Conservation (phyloP, 768 basidiomycete genomes). For the Kwoniella bestiolae region DNA sequence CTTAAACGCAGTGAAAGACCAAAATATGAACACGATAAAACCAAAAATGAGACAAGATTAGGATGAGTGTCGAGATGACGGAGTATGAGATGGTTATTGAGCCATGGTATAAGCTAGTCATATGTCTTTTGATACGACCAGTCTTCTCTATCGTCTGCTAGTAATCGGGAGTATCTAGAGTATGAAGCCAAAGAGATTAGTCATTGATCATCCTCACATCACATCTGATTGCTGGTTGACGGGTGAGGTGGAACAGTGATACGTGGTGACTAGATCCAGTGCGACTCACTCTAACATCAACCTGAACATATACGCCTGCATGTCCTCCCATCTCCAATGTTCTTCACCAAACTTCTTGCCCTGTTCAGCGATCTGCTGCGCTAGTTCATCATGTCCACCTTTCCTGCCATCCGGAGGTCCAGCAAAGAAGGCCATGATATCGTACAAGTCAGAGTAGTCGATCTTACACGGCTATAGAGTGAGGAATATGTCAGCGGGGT, state of each 20-base stretch:
- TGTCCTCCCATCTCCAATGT: slow-evolving; percentile 57
- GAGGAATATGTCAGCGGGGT: neutral
- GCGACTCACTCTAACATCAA: slow-evolving; percentile 51
- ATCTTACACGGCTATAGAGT: slow-evolving; percentile 50
- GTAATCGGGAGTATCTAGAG: slow-evolving; percentile 36
- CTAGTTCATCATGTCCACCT: slow-evolving; percentile 49
- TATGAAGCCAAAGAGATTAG: neutral
- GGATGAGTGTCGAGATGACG: neutral
- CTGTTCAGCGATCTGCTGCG: slow-evolving; percentile 47
- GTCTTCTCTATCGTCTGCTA: slow-evolving; percentile 44
- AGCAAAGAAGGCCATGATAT: slow-evolving; percentile 55
- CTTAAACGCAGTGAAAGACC: neutral
- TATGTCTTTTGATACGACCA: slow-evolving; percentile 37
- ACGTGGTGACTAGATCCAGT: neutral
- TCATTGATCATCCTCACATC: neutral
- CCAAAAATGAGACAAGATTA: neutral
- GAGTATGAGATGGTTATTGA: neutral
- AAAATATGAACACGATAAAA: neutral
- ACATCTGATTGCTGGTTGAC: too few species aligned
- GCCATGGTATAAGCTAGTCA: slow-evolving; percentile 2
- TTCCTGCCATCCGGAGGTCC: slow-evolving; percentile 51
- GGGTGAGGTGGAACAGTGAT: too few species aligned
- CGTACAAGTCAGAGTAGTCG: slow-evolving; percentile 56
- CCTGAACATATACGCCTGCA: slow-evolving; percentile 58
- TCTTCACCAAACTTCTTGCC: slow-evolving; percentile 51